Base-by-base conservation (phyloP, 1,139 yeast genomes). In the Kurtzmaniella quercitrusa region DNA sequence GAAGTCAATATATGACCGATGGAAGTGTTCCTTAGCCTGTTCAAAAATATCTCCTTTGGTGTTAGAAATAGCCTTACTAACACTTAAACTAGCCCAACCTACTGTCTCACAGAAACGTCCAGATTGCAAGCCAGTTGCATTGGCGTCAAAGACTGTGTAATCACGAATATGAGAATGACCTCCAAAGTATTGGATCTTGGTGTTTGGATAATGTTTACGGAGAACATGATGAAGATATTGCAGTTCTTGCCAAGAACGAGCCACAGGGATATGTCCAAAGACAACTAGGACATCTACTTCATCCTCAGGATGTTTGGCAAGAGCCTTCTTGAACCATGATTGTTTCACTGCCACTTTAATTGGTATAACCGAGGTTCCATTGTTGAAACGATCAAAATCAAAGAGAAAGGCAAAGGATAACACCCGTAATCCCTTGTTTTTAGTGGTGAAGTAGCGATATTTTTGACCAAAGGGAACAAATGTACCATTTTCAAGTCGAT, bases 111-210 rank as follows among this genome's bases (percentile, higher is more conserved):
- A 79, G 56, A 86, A 93, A 43, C 97, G 73, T 0, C 98, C 98
- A 55, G 96, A 86, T 63, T 91, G 95, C 23, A 93, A 62, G 0
- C 84, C 96, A 0, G 88, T 80, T 25, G 94, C 78, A 44, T 67
- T 68, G 1, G 68, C 65, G 58, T 93, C 98, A 47, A 81, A 73
- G 4, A 81, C 69, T 5, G 78, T 74, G 60, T 84, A 91, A 63
- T 93, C 98, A 49, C 98, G 73, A 34, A 93, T 81, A 60, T 93
- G 98, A 37, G 95, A 82, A 63, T 93, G 98, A 0, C 98, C 98
- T 1, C 98, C 98, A 60, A 93, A 83, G 57, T 86, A 86, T 57
- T 89, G 96, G 42, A 93, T 86, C 1, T 82, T 72, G 0, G 77
- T 74, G 23, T 70, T 57, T 2, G 95, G 91, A 55, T 77, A 84